These are phyloP conservation scores for Allodekkera sacchari DNA, from an alignment of 805 yeast species.

Conservation along the genomic window DNA sequence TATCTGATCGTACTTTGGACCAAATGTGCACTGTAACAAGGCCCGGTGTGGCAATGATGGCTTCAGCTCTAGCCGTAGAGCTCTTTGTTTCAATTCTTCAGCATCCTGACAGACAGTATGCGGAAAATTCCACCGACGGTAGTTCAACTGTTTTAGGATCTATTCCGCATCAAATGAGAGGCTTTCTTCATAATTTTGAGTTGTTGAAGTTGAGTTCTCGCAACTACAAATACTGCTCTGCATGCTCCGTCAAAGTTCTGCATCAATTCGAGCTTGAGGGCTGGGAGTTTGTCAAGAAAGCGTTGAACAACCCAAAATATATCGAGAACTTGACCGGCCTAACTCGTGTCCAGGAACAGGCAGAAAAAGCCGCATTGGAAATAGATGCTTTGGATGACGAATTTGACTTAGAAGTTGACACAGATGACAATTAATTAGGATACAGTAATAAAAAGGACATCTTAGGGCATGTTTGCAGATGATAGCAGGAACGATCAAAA, in stretches of 20 bases:
- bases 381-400: slow-evolving; percentile 26
- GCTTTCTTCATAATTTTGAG: slow-evolving; percentile 62
- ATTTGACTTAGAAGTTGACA: slow-evolving; percentile 29
- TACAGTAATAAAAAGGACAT: slow-evolving; percentile 1
- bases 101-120: slow-evolving; percentile 42
- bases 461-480: background rate
- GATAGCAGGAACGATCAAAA: too few relatives aligned
- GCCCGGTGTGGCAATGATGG: slow-evolving; percentile 89
- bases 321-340: slow-evolving; percentile 79
- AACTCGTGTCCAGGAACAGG: slow-evolving; percentile 59
- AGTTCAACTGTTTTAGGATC: slow-evolving; percentile 48
- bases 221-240: slow-evolving; percentile 74
- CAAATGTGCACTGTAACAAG: slow-evolving; percentile 99
- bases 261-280: slow-evolving; percentile 42
- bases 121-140: slow-evolving; percentile 22
- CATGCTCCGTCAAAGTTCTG: slow-evolving; percentile 63
- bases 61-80: slow-evolving; percentile 83
- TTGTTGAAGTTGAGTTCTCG: slow-evolving; percentile 62
- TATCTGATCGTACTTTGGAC: slow-evolving; percentile 83
- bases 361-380: slow-evolving; percentile 42
- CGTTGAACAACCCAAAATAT: slow-evolving; percentile 57
- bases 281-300: slow-evolving; percentile 75
- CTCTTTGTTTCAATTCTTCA: slow-evolving; percentile 68
- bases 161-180: slow-evolving; percentile 86
- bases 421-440: slow-evolving; percentile 4